Conservation (phyloP, 495 filamentous ascomycete genomes). For the Xylaria venustula region DNA sequence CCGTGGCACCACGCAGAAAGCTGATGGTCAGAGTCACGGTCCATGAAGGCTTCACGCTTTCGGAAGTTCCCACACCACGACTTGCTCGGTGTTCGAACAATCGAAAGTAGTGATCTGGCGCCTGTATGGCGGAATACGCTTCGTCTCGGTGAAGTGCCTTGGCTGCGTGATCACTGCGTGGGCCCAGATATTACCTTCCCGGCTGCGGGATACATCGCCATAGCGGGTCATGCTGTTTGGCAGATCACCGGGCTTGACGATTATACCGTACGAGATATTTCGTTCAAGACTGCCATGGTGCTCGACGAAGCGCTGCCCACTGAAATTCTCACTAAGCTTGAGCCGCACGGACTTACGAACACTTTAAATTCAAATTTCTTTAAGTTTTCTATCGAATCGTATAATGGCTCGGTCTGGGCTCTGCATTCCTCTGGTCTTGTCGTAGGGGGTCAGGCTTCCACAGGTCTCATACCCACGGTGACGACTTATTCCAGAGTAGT, state of each 20-base stretch:
- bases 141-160: constrained; percentile 30
- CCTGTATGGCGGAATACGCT: constrained; percentile 32
- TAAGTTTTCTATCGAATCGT: too few species aligned
- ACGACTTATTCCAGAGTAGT: background rate
- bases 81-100: constrained; percentile 15
- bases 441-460: too few species aligned
- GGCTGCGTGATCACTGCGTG: constrained; percentile 37
- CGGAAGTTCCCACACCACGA: constrained; percentile 21
- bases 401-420: too few species aligned
- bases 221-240: constrained; percentile 40
- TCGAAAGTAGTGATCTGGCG: constrained; percentile 8
- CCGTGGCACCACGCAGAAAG: constrained; percentile 42
- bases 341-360: too few species aligned
- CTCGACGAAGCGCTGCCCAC: too few species aligned
- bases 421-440: too few species aligned
- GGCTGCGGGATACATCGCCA: constrained; percentile 36
- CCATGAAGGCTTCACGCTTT: constrained; percentile 26
- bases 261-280: background rate
- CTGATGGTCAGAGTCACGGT: constrained; percentile 29
- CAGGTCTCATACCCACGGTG: too few species aligned
- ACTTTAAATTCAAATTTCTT: too few species aligned
- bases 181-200: constrained; percentile 32
- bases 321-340: too few species aligned
- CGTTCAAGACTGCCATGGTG: background rate
- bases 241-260: constrained; percentile 9